These are phyloP conservation scores for Pythium aquatile DNA, from an alignment of 352 stramenopile species.

Conservation along the genomic window DNA sequence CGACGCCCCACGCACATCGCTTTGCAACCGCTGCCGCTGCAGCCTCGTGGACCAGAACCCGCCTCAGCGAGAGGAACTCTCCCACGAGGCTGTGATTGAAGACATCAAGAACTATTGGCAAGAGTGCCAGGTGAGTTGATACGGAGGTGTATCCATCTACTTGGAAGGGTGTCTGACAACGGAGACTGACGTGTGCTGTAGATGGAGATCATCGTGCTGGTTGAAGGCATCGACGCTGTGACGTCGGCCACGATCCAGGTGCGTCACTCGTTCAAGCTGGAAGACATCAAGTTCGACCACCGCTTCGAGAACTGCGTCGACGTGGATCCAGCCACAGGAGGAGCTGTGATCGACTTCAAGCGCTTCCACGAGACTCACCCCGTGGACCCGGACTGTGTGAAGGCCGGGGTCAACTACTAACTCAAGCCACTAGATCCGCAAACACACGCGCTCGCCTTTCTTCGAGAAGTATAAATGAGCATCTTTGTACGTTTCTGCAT, in stretches of 20 bases:
- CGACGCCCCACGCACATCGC: slow-evolving; percentile 20
- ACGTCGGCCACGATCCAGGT: slow-evolving; percentile 95
- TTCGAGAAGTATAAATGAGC: not conserved
- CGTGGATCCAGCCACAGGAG: slow-evolving; percentile 65
- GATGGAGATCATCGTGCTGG: slow-evolving; percentile 95
- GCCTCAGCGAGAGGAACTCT: slow-evolving; percentile 16
- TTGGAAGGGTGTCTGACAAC: not conserved
- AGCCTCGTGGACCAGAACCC: slow-evolving; percentile 17
- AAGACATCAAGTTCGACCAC: slow-evolving; percentile 93
- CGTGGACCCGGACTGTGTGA: slow-evolving; percentile 53
- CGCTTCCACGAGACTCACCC: slow-evolving; percentile 84
- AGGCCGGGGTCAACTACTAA: slow-evolving; percentile 34
- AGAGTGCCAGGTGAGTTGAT: slow-evolving; percentile 61
- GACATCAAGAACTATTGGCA: slow-evolving; percentile 76
- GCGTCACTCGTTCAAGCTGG: slow-evolving; percentile 92
- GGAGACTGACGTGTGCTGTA: slow-evolving; percentile 31
- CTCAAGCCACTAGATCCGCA: not conserved
- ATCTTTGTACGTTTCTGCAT: not conserved
- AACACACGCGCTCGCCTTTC: not conserved
- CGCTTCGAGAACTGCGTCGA: slow-evolving; percentile 92
- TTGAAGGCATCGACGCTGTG: slow-evolving; percentile 95
- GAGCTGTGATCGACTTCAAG: slow-evolving; percentile 86
- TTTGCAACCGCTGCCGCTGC: slow-evolving; percentile 53
- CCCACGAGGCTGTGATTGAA: slow-evolving; percentile 37
- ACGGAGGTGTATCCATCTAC: not conserved